Evolutionary conservation across 2,329 filamentous ascomycete genomes (phyloP), one percentile per base, ranked within the genome.

Genomic region (Fusarium marasasianum): DNA sequence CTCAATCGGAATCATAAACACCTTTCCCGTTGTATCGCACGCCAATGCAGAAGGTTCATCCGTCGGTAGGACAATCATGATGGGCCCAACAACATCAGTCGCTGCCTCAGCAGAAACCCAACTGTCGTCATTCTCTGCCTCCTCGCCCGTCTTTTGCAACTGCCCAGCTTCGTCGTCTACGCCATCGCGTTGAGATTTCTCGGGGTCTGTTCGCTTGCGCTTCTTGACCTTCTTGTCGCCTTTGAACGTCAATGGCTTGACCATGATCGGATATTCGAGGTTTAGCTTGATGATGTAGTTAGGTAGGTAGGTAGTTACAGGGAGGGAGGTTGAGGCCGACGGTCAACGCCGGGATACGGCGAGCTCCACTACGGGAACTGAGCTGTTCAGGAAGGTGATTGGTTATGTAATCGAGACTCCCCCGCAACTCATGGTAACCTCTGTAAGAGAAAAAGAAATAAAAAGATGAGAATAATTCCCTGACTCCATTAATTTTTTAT

Each of bases 151-250:
- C 41, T 75, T 78, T 37, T 73, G 72, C 37, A 76, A 44, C 72
- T 74, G 78, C 15, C 53, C 69, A 17, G 43, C 33, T 24, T 74
- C 67, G 37, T 63, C 60, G 71, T 70, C 51, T 63, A 44, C 53
- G 31, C 61, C 68, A 72, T 76, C 58, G 71, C 57, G 73, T 62
- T 58, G 48, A 88, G 81, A 18, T 68, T 87, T 84, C 48, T 90
- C 86, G 48, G 85, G 85, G 59, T 87, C 86, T 54, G 88, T 84
- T 77, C 93, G 91, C 88, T 98, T 98, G 82, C 94, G 90, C 87
- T 98, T 98, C 84, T 96, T 98, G 68, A 90, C 85, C 85, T 96
- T 96, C 84, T 97, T 98, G 85, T 99, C 96, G 87, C 96, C 96
- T 85, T 99, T 99, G 88, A 99, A 99, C 55, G 91, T 88, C 66